A percentile compares a stretch with the other conserved stretches of the same genome.
phyloP scores from a whole-genome alignment of 192 early-diverging fungal genomes.

The Paraglomus brasilianum region DNA sequence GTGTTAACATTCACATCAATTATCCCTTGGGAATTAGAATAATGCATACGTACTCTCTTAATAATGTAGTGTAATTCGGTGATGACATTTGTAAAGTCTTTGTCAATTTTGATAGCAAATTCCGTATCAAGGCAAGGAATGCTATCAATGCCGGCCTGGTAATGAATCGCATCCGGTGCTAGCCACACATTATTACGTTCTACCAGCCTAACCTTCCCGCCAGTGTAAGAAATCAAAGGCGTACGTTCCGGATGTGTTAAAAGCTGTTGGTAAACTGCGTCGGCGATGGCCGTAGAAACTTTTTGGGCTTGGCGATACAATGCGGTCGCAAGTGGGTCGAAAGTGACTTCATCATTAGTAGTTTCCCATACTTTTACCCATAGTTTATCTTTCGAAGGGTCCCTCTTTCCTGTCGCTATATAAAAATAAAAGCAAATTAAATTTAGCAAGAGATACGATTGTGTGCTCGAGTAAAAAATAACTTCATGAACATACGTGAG shows the following conservation, averaged over 20 bases:
- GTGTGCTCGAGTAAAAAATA: too few relatives aligned
- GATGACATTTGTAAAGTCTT: conserved; percentile 37
- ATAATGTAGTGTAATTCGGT: conserved; percentile 5
- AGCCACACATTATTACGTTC: background rate
- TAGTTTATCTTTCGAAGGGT: conserved; percentile 29
- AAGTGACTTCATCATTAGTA: conserved; percentile 20
- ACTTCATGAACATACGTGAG: background rate
- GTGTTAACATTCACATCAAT: background rate
- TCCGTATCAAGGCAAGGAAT: conserved; percentile 30
- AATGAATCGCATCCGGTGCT: conserved; percentile 38
- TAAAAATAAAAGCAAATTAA: too few relatives aligned
- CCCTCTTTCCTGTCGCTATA: background rate
- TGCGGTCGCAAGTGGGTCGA: background rate
- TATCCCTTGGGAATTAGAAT: background rate
- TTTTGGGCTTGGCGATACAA: conserved; percentile 13
- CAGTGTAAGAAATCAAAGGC: conserved; percentile 26
- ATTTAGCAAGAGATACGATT: too few relatives aligned
- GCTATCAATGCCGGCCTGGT: conserved; percentile 34
- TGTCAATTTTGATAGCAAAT: conserved; percentile 36
- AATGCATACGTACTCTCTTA: background rate
- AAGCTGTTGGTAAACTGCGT: conserved; percentile 28
- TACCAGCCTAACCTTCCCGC: conserved; percentile 11
- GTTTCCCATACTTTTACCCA: conserved; percentile 43
- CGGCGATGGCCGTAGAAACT: conserved; percentile 18
- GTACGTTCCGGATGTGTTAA: conserved; percentile 17